These are phyloP conservation scores for Cytospora piceicola DNA, from an alignment of 2,329 filamentous ascomycete species.

Conservation along the genomic window DNA sequence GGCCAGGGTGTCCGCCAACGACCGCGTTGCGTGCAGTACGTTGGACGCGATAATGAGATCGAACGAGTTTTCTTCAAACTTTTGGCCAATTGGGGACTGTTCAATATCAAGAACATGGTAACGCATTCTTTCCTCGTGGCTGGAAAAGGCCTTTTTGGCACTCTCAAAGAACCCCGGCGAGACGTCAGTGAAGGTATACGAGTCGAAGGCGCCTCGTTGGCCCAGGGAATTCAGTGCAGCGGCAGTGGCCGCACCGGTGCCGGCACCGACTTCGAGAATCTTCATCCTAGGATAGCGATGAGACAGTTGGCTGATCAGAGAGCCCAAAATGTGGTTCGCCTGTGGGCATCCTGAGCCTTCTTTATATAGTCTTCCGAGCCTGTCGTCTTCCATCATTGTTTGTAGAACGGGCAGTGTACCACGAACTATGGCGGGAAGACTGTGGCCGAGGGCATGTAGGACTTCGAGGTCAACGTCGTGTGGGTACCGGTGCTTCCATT, in stretches of 20 bases:
- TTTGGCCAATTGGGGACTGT: conserved; percentile 36
- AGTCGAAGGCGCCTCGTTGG: conserved; percentile 36
- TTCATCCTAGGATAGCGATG: no score
- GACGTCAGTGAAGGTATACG: conserved; percentile 51
- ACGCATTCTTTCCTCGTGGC: neutral
- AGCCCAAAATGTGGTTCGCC: neutral
- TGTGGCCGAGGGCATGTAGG: neutral
- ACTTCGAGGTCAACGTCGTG: neutral
- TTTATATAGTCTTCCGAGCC: conserved; percentile 38
- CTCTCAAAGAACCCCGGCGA: conserved; percentile 43
- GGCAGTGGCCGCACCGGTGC: neutral
- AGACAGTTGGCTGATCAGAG: neutral
- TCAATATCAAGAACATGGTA: conserved; percentile 37
- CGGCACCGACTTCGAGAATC: no score
- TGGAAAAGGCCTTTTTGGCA: conserved; percentile 19
- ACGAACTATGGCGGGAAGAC: neutral
- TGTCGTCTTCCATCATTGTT: conserved; percentile 38
- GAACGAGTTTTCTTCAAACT: conserved; percentile 35
- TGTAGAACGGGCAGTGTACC: conserved; percentile 35
- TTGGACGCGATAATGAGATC: conserved; percentile 41
- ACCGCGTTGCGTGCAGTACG: conserved; percentile 38
- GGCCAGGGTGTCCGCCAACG: conserved; percentile 32
- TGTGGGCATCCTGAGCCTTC: conserved; percentile 1
- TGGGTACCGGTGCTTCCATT: neutral
- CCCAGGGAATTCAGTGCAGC: conserved; percentile 33